Evolutionary conservation across 1,139 yeast species (phyloP), one percentile per base, ranked within the genome.

Genomic region (Blastobotrys aristatus): DNA sequence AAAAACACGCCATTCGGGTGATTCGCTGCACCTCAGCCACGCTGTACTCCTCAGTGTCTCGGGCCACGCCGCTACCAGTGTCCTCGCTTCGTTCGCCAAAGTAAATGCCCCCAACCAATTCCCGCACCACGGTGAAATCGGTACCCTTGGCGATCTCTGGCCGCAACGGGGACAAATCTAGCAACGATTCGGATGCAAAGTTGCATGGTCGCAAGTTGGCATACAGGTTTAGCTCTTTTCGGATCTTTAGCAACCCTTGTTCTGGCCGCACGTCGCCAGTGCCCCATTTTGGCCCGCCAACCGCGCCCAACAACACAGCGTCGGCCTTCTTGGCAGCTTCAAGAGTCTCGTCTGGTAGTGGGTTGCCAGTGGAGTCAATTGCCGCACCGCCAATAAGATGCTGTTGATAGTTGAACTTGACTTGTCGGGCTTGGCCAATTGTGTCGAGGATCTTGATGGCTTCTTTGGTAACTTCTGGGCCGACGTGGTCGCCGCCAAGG

Each of bases 241-340:
- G 80, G 67, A 92, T 90, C 71, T 89, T 79, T 57, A 92, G 77
- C 59, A 92, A 77, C 52, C 98, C 98, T 70, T 88, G 97, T 69
- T 92, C 98, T 44, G 98, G 98, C 71, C 98, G 82, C 44, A 92
- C 97, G 14, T 77, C 62, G 41, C 71, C 97, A 32, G 97, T 86
- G 31, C 95, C 94, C 98, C 98, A 92, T 70, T 92, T 92, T 52
- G 98, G 98, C 26, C 98, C 98, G 55, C 98, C 98, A 24, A 92
- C 98, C 4, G 98, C 97, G 55, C 98, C 98, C 50, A 92, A 75
- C 54, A 92, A 73, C 17, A 92, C 96, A 32, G 98, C 98, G 65
- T 92, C 95, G 1, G 97, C 84, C 40, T 71, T 70, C 69, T 86
- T 89, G 43, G 97, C 80, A n/a, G 95, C 88, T 44, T 73, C 85